A percentile compares a stretch with the other conserved stretches of the same genome.
Conservation (phyloP, 1,284 basidiomycete genomes). For the Fomes fomentarius region DNA sequence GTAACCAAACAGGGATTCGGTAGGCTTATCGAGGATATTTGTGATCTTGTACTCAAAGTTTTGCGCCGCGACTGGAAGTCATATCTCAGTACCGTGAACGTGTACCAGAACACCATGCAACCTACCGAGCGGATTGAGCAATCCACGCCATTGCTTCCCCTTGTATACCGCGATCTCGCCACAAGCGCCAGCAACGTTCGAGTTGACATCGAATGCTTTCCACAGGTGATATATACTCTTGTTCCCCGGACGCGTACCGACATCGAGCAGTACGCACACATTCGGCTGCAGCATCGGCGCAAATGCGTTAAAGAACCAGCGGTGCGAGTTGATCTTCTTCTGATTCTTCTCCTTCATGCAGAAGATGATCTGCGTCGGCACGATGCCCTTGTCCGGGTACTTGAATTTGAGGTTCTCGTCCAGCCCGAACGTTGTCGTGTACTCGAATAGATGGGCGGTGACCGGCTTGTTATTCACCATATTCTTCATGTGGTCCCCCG, state of each 20-base stretch:
- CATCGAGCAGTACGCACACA: conserved; percentile 89
- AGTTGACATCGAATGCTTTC: conserved; percentile 95
- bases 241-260: conserved; percentile 86
- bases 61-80: conserved; percentile 84
- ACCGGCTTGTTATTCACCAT: conserved; percentile 87
- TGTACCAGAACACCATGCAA: neutral
- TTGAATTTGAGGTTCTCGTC: conserved; percentile 91
- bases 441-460: conserved; percentile 94
- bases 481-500: conserved; percentile 87
- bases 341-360: conserved; percentile 95
- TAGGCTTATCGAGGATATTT: conserved; percentile 94
- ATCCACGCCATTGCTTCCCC: conserved; percentile 81
- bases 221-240: conserved; percentile 92
- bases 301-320: conserved; percentile 97
- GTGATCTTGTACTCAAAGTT: conserved; percentile 96
- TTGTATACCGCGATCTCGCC: conserved; percentile 95
- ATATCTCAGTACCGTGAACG: neutral
- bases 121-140: conserved; percentile 85
- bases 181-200: conserved; percentile 92
- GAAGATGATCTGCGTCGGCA: conserved; percentile 91
- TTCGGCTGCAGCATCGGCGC: conserved; percentile 80
- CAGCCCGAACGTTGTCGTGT: conserved; percentile 90
- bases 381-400: conserved; percentile 94
- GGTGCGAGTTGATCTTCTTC: conserved; percentile 95
- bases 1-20: conserved; percentile 92